These are phyloP conservation scores for Sugiyamaella grinbergsii DNA, from an alignment of 1,139 yeast genomes.

Conservation along the genomic window DNA sequence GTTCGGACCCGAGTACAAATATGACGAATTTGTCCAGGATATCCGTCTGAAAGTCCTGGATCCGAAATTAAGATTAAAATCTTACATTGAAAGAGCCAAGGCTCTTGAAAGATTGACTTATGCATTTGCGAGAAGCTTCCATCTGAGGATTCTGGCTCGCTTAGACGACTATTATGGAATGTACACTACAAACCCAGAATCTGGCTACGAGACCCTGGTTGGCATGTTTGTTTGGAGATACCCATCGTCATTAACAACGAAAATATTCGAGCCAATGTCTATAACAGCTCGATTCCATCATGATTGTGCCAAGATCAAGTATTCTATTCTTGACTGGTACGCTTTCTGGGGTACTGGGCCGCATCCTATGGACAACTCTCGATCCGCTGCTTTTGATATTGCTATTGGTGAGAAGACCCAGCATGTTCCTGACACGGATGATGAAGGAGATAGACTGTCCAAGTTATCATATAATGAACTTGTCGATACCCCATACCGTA, in stretches of 20 bases:
- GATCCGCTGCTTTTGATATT: constrained; percentile 7
- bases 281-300: constrained; percentile 7
- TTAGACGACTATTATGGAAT: constrained; percentile 16
- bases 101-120: constrained; percentile 18
- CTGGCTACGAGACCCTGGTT: constrained; percentile 19
- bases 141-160: constrained; percentile 13
- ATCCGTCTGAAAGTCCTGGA: constrained; percentile 20
- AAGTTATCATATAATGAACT: constrained; percentile 23
- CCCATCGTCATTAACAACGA: constrained; percentile 8
- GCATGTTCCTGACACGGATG: constrained; percentile 19
- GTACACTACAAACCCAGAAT: constrained; percentile 7
- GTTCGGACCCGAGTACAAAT: constrained; percentile 25
- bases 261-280: constrained; percentile 3
- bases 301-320: constrained; percentile 17
- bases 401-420: constrained; percentile 13
- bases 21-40: constrained; percentile 18
- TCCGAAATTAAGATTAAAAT: constrained; percentile 21
- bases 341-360: constrained; percentile 19
- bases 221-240: constrained; percentile 23
- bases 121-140: constrained; percentile 23
- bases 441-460: constrained; percentile 21
- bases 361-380: constrained; percentile 23
- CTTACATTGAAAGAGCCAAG: constrained; percentile 21
- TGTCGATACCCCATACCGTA: constrained; percentile 21
- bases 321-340: constrained; percentile 15